A percentile compares a stretch with the other conserved stretches of the same genome.
phyloP scores from a whole-genome alignment of 768 basidiomycete genomes.

The Phlegmacium glaucopus region DNA sequence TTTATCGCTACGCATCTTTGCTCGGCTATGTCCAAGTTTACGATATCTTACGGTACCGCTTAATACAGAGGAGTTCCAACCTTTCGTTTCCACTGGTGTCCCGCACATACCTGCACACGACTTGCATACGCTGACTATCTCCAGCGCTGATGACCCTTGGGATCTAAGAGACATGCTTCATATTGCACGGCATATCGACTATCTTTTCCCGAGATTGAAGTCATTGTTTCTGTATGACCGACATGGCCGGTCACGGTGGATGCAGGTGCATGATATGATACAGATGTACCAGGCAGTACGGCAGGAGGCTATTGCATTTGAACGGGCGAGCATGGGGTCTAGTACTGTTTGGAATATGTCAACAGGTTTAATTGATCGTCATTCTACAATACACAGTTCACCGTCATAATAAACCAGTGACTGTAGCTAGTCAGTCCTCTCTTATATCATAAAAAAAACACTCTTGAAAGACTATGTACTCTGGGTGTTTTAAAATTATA shows the following conservation, averaged over 20 bases:
- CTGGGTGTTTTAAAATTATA: background rate
- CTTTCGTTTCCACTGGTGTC: constrained; percentile 10
- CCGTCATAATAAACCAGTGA: no score
- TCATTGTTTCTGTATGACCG: constrained; percentile 14
- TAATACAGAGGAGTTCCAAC: constrained; percentile 14
- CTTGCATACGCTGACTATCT: constrained; percentile 19
- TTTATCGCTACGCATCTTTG: constrained; percentile 16
- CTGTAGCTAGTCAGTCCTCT: no score
- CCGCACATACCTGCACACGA: constrained; percentile 12
- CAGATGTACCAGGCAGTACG: constrained; percentile 27
- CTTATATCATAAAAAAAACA: no score
- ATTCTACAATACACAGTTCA: no score
- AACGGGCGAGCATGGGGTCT: no score
- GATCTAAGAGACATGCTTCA: constrained; percentile 21
- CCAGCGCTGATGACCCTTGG: constrained; percentile 20
- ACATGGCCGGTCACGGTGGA: constrained; percentile 24
- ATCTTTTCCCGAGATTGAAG: constrained; percentile 20
- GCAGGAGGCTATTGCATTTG: constrained; percentile 18
- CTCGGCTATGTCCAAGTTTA: constrained; percentile 16
- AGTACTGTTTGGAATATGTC: no score
- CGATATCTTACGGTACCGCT: constrained; percentile 20
- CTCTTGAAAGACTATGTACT: no score
- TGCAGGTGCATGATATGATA: constrained; percentile 25
- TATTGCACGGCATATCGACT: constrained; percentile 24
- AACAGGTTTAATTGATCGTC: no score